phyloP scores from a whole-genome alignment of 192 early-diverging fungal species.

The Nowakowskiella sp. region DNA sequence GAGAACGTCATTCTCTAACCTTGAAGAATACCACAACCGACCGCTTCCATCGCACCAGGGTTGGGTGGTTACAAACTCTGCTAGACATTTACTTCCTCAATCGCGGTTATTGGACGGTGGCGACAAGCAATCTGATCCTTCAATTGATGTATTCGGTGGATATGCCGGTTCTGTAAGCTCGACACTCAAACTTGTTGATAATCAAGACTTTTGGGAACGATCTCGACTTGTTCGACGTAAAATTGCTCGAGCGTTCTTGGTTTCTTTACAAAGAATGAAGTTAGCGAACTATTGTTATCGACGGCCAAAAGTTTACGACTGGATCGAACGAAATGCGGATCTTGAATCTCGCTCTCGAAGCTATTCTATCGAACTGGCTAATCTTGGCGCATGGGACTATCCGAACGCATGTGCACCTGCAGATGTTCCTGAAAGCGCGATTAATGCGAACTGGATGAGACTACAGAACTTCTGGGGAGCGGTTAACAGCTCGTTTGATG shows the following conservation, averaged over 20 bases:
- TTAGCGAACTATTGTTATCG: constrained; percentile 35
- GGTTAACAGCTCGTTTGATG: constrained; percentile 36
- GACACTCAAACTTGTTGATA: constrained; percentile 12
- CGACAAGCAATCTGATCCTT: constrained; percentile 32
- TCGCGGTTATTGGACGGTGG: constrained; percentile 37
- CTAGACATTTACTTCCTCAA: constrained; percentile 34
- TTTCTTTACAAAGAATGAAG: constrained; percentile 30
- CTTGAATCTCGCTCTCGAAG: constrained; percentile 20
- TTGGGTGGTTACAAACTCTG: constrained; percentile 37
- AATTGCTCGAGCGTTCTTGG: constrained; percentile 13
- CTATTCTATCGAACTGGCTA: constrained; percentile 39
- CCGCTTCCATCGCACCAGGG: constrained; percentile 32
- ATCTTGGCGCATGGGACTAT: constrained; percentile 42
- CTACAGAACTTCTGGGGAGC: constrained; percentile 30
- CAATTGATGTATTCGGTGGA: constrained; percentile 32
- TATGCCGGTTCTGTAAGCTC: constrained; percentile 35
- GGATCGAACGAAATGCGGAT: constrained; percentile 27
- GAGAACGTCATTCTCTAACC: constrained; percentile 2
- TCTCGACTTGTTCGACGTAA: constrained; percentile 23
- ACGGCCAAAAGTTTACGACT: constrained; percentile 29
- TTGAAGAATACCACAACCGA: constrained; percentile 7
- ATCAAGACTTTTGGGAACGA: constrained; percentile 26
- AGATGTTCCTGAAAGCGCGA: constrained; percentile 4
- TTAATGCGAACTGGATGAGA: neutral
- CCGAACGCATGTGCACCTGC: constrained; percentile 23